phyloP scores from a whole-genome alignment of 495 filamentous ascomycete genomes.

The Hypoxylon fragiforme region DNA sequence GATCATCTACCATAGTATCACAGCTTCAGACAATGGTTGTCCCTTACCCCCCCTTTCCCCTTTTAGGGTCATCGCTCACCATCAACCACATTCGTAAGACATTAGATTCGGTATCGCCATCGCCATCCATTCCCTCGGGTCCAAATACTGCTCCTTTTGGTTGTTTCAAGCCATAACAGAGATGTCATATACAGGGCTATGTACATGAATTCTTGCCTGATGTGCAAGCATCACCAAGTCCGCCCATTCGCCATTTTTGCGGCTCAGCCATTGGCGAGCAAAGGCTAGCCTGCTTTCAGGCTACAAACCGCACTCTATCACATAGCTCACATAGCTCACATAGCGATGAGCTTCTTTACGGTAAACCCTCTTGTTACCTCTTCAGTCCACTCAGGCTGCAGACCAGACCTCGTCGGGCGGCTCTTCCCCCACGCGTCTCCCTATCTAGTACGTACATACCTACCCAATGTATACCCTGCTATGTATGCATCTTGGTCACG shows the following conservation, averaged over 20 bases:
- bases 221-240: conserved; percentile 12
- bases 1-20: too few species aligned
- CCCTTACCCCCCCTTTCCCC: conserved; percentile 1
- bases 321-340: too few species aligned
- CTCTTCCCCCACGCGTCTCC: conserved; percentile 17
- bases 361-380: not conserved
- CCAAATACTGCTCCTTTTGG: conserved; percentile 10
- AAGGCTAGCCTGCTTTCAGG: conserved; percentile 1
- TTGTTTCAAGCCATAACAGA: conserved; percentile 11
- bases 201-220: conserved; percentile 18
- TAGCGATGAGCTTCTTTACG: not conserved
- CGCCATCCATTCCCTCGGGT: conserved; percentile 24
- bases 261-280: conserved; percentile 11
- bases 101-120: conserved; percentile 29
- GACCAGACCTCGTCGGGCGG: conserved; percentile 1
- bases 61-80: not conserved
- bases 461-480: too few species aligned
- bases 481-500: not conserved
- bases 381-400: conserved; percentile 4
- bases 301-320: too few species aligned
- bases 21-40: conserved; percentile 15
- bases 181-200: conserved; percentile 3
- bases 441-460: too few species aligned
- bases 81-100: too few species aligned
- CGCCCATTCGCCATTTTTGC: conserved; percentile 3